A percentile compares a stretch with the other conserved stretches of the same genome.
These are phyloP conservation scores for Pyricularia grisea DNA, from an alignment of 2,329 filamentous ascomycete species.

Conservation along the genomic window DNA sequence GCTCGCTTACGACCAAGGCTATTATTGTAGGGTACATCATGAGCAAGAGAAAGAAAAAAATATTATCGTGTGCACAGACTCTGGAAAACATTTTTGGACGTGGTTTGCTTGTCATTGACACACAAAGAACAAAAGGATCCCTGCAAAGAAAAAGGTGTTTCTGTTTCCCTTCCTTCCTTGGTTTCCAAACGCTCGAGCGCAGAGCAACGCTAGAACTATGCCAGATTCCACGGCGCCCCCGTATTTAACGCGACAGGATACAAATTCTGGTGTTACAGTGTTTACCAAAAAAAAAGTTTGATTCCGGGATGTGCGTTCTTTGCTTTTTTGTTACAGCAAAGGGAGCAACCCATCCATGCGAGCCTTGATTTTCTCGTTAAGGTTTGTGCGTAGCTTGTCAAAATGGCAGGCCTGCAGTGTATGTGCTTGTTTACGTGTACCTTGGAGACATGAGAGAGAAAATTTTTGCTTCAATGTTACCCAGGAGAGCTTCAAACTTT, in stretches of 20 bases:
- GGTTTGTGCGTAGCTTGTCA: neutral
- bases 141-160: neutral
- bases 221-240: neutral
- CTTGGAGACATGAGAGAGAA: neutral
- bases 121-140: neutral
- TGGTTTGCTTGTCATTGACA: neutral
- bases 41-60: neutral
- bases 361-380: neutral
- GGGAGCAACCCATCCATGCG: neutral
- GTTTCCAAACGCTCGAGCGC: neutral
- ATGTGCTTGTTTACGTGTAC: neutral
- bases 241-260: neutral
- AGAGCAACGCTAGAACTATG: neutral
- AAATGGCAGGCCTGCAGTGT: neutral
- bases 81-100: neutral
- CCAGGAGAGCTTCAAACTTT: neutral
- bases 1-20: neutral
- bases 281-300: neutral
- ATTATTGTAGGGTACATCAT: neutral
- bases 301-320: no score
- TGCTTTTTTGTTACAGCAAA: no score
- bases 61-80: neutral
- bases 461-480: neutral
- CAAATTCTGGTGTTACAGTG: neutral
- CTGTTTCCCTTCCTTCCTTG: neutral